phyloP scores from a whole-genome alignment of 1,284 basidiomycete species.

The Tylopilus orsonianus region DNA sequence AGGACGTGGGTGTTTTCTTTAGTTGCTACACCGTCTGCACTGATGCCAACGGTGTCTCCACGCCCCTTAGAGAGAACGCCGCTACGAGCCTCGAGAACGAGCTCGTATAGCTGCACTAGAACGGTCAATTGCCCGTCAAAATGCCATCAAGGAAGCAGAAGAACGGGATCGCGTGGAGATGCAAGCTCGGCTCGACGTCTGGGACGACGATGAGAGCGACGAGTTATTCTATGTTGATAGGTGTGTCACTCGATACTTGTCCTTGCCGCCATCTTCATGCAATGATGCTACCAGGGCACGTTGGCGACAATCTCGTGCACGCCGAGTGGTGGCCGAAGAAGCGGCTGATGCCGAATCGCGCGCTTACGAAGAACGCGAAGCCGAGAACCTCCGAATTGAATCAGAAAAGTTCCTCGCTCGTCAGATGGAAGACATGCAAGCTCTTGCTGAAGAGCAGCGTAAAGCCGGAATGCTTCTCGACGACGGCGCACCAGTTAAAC shows the following conservation, averaged over 20 bases:
- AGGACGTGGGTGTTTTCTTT: slow-evolving; percentile 64
- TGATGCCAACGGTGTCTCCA: too few relatives aligned
- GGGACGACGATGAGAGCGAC: slow-evolving; percentile 91
- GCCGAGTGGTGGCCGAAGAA: slow-evolving; percentile 71
- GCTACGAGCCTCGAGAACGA: slow-evolving; percentile 57
- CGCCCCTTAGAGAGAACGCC: slow-evolving; percentile 62
- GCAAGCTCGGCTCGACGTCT: slow-evolving; percentile 70
- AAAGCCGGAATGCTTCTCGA: slow-evolving; percentile 87
- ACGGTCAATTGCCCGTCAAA: slow-evolving; percentile 70
- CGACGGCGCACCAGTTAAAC: slow-evolving; percentile 82
- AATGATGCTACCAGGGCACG: slow-evolving; percentile 45
- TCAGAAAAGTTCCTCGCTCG: slow-evolving; percentile 85
- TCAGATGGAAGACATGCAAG: slow-evolving; percentile 91
- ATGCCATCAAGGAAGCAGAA: slow-evolving; percentile 71
- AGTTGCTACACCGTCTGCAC: not conserved
- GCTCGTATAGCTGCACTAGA: slow-evolving; percentile 73
- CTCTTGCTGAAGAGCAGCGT: slow-evolving; percentile 81
- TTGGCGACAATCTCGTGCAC: slow-evolving; percentile 72
- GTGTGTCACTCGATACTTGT: slow-evolving; percentile 37
- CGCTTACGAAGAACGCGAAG: slow-evolving; percentile 78
- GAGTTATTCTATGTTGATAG: slow-evolving; percentile 86
- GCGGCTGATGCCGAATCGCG: slow-evolving; percentile 82
- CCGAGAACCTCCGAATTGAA: slow-evolving; percentile 79
- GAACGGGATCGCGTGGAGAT: slow-evolving; percentile 72
- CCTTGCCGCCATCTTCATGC: not conserved